phyloP scores from a whole-genome alignment of 352 stramenopile genomes.

The Blastocystis sp. region DNA sequence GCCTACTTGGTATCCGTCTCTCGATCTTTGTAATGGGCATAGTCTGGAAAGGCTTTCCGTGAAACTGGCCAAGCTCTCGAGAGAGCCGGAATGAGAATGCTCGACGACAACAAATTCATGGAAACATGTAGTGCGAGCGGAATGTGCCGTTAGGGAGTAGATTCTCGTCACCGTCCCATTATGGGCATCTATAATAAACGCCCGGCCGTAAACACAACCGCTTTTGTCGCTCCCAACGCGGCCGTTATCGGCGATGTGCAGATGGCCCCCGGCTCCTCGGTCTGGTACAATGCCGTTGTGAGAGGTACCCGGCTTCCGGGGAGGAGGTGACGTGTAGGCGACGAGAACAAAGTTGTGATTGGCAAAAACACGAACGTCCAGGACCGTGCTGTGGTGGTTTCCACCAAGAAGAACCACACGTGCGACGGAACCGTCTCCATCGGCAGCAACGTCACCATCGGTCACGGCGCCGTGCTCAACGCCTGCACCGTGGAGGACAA shows the following conservation, averaged over 20 bases:
- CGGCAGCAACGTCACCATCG: slow-evolving; percentile 92
- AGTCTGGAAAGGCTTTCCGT: slow-evolving; percentile 84
- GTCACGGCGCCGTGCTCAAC: slow-evolving; percentile 91
- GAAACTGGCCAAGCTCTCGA: slow-evolving; percentile 94
- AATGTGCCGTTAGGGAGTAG: slow-evolving; percentile 78
- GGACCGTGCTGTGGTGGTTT: slow-evolving; percentile 91
- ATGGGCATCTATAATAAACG: slow-evolving; percentile 91
- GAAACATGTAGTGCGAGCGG: slow-evolving; percentile 79
- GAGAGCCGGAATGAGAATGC: slow-evolving; percentile 86
- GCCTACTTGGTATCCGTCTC: slow-evolving; percentile 15
- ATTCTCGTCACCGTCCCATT: slow-evolving; percentile 85
- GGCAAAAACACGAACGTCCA: slow-evolving; percentile 94
- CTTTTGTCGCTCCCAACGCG: slow-evolving; percentile 93
- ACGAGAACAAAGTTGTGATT: slow-evolving; percentile 89
- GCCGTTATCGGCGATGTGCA: slow-evolving; percentile 93
- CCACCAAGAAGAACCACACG: slow-evolving; percentile 78
- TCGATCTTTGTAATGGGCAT: not conserved
- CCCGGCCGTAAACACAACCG: slow-evolving; percentile 85
- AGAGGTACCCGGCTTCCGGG: slow-evolving; percentile 78
- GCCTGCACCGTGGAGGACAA: slow-evolving; percentile 93
- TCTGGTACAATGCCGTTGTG: slow-evolving; percentile 95
- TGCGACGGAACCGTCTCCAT: slow-evolving; percentile 83
- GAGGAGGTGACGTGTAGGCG: slow-evolving; percentile 77
- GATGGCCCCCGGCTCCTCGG: slow-evolving; percentile 89
- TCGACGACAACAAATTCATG: slow-evolving; percentile 87